These are phyloP conservation scores for Paxillus involutus DNA, from an alignment of 768 basidiomycete genomes.

Conservation along the genomic window DNA sequence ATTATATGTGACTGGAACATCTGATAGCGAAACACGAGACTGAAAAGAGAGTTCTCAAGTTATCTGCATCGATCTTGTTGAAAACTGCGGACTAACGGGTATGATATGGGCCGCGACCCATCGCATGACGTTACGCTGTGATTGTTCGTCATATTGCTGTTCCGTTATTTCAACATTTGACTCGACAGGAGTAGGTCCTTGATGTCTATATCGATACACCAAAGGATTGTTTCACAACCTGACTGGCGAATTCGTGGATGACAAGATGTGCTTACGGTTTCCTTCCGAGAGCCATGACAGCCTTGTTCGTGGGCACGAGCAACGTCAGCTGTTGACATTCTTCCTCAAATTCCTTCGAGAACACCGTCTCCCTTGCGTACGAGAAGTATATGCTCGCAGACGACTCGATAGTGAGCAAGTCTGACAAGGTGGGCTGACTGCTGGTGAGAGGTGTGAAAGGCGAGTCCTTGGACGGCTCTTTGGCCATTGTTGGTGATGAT, in stretches of 20 bases:
- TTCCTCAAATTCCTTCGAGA: slow-evolving; percentile 50
- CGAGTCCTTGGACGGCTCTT: slow-evolving; percentile 4
- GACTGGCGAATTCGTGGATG: not conserved
- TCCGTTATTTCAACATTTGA: slow-evolving; percentile 61
- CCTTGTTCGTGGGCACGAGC: slow-evolving; percentile 85
- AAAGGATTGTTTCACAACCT: not conserved
- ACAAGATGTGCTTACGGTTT: slow-evolving; percentile 67
- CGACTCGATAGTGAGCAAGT: slow-evolving; percentile 75
- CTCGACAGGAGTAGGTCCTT: slow-evolving; percentile 44
- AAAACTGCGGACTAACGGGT: slow-evolving; percentile 50
- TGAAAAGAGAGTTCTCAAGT: slow-evolving; percentile 11
- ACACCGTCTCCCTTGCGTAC: slow-evolving; percentile 70
- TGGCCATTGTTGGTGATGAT: slow-evolving; percentile 16
- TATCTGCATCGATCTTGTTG: not conserved
- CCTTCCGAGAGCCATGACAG: slow-evolving; percentile 73
- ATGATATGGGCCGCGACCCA: slow-evolving; percentile 87
- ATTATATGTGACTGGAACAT: slow-evolving; percentile 38
- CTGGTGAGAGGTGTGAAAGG: slow-evolving; percentile 39
- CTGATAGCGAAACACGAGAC: slow-evolving; percentile 47
- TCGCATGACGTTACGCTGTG: slow-evolving; percentile 66
- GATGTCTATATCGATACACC: slow-evolving; percentile 46
- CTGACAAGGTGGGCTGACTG: slow-evolving; percentile 59
- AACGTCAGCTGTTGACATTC: slow-evolving; percentile 46
- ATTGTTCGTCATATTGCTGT: slow-evolving; percentile 58
- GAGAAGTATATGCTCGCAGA: slow-evolving; percentile 82